A percentile compares a stretch with the other conserved stretches of the same genome.
Conservation (phyloP, 345 rosid genomes). For the Brassica juncea region DNA sequence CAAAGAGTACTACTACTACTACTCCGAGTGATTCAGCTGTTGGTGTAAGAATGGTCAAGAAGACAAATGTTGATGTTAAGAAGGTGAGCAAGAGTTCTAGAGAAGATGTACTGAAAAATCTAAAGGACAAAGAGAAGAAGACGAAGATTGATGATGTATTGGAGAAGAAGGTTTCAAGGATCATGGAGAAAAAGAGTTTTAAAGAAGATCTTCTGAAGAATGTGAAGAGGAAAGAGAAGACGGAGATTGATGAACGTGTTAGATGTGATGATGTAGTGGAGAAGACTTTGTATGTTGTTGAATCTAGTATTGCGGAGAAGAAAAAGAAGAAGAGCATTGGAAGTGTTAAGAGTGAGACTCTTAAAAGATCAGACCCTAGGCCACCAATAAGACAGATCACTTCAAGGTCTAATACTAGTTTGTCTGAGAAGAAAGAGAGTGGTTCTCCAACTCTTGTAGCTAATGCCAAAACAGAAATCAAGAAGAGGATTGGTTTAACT, state of each 20-base stretch:
- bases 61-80: slow-evolving; percentile 36
- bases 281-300: slow-evolving; percentile 66
- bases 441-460: slow-evolving; percentile 32
- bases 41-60: slow-evolving; percentile 19
- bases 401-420: slow-evolving; percentile 26
- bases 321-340: slow-evolving; percentile 34
- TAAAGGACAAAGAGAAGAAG: slow-evolving; percentile 37
- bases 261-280: slow-evolving; percentile 20
- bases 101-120: slow-evolving; percentile 43
- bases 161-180: slow-evolving; percentile 43
- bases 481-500: slow-evolving; percentile 46
- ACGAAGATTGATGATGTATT: slow-evolving; percentile 32
- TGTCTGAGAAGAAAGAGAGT: slow-evolving; percentile 27
- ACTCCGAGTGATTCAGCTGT: slow-evolving; percentile 4
- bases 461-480: slow-evolving; percentile 48
- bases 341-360: slow-evolving; percentile 30
- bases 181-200: slow-evolving; percentile 29
- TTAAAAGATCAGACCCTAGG: slow-evolving; percentile 33
- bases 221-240: slow-evolving; percentile 40
- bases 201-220: slow-evolving; percentile 42
- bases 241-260: slow-evolving; percentile 31
- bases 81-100: slow-evolving; percentile 34
- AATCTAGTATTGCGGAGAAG: slow-evolving; percentile 37
- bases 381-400: slow-evolving; percentile 27
- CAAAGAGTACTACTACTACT: not conserved